phyloP scores from a whole-genome alignment of 306 rosid genomes.

The Medicago truncatula region DNA sequence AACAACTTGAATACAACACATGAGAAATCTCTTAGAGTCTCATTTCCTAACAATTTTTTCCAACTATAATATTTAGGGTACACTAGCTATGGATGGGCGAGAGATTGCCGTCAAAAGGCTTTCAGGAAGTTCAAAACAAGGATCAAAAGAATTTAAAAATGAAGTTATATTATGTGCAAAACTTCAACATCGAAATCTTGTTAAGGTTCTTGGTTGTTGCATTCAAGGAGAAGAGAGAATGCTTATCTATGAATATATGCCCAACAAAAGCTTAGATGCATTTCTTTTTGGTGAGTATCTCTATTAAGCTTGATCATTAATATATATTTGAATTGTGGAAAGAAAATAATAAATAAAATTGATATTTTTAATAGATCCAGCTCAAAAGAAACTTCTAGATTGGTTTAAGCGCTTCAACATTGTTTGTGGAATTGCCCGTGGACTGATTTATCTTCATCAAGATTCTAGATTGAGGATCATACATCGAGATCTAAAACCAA shows the following conservation, averaged over 20 bases:
- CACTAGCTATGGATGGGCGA: constrained; percentile 7
- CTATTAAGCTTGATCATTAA: not conserved
- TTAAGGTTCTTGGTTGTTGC: constrained; percentile 36
- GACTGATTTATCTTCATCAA: constrained; percentile 37
- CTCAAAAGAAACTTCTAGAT: not conserved
- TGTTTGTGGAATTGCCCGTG: constrained; percentile 2
- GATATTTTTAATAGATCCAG: not conserved
- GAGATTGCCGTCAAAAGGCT: constrained; percentile 45
- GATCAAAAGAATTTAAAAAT: constrained; percentile 20
- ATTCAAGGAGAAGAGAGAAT: constrained; percentile 29
- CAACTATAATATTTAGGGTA: constrained; percentile 24
- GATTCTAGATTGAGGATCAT: constrained; percentile 36
- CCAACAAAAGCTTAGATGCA: constrained; percentile 29
- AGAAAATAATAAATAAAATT: not conserved
- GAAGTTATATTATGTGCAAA: constrained; percentile 31
- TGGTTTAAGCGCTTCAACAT: constrained; percentile 23
- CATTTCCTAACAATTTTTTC: not conserved
- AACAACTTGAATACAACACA: not conserved
- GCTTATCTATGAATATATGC: not conserved
- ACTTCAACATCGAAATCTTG: constrained; percentile 34
- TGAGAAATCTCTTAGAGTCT: not conserved
- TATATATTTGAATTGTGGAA: too few relatives aligned
- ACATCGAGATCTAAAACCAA: constrained; percentile 31
- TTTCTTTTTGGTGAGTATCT: constrained; percentile 28
- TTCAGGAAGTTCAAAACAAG: constrained; percentile 39